Base-by-base conservation (phyloP, 2,329 filamentous ascomycete genomes). In the Aspergillus sp. region DNA sequence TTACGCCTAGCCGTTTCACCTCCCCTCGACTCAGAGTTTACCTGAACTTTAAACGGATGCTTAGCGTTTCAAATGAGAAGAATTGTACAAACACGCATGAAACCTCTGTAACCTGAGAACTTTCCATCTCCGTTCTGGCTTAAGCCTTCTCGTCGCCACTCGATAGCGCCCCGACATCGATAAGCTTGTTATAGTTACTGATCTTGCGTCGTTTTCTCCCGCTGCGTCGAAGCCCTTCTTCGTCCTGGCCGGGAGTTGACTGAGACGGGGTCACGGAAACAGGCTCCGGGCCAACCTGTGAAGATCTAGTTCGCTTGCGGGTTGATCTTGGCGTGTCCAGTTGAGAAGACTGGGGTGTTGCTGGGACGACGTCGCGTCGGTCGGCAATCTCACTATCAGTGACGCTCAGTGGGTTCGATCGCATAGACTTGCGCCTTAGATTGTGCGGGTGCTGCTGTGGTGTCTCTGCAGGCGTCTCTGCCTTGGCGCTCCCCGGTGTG, bases 141-240 rank as follows among this genome's bases (percentile, higher is more conserved):
- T 53, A 58, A 17, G 46, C 34, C 15, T 57, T 64, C 41, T 70
- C 68, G 41, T 69, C 61, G 43, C 64, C 67, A 19, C 66, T 70
- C 19, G 66, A 66, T 15, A 65, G 61, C 3, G 63, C 65, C 19
- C 72, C 71, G 55, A 75, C 65, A 60, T 74, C 72, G 56, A 75
- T 68, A 19, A 72, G 66, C 38, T 69, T 65, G n/a, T 62, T 62
- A 49, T 69, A 71, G 50, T 74, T 74, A 67, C 73, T 75, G 31
- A 74, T 69, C 57, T 73, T 75, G 56, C 72, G 70, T 41, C 64
- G 68, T 61, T 72, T 74, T 34, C 66, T 62, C 19, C 54, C 56
- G 49, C 68, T 70, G 19, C 66, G 65, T 23, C 66, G 65, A 23
- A 62, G 56, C n/a, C 47, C 56, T n/a, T 34, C 22, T n/a, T 28